Base-by-base conservation (phyloP, 2,329 filamentous ascomycete genomes). In the Aquanectria penicillioides region DNA sequence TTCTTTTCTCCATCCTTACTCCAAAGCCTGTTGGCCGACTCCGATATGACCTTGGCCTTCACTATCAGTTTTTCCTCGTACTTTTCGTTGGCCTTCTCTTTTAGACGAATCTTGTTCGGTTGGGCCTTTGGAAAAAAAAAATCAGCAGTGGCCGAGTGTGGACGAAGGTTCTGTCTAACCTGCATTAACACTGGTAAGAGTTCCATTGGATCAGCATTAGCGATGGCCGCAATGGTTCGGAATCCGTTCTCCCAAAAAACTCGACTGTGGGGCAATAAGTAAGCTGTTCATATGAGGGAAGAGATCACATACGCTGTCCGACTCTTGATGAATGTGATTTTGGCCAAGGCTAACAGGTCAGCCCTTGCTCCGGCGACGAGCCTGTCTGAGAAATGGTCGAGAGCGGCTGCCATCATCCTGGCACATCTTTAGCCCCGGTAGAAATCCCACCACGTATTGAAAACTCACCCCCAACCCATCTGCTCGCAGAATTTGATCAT, bases 401-500 rank as follows among this genome's bases (percentile, higher is more conserved):
- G 78, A 6, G 89, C 87, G 5, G 88, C 89, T 6, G 87, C 86
- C 71, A 93, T 84, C 67, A 90, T 86, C 1, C 87, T 88, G 51
- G 37, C 64, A 15, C 8, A 25, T 29, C 9, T 41, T 73, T 50
- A 70, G 62, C 18, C 23, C n/a, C 33, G 28, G 18, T 18, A 25
- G 33, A 36, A 11, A 18, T 40, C 12, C n/a, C 34, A 18, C 6
- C 12, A 18, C 38, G 25, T 18, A 15, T 20, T 11, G 22, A 38
- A 9, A 6, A 74, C 79, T 67, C 69, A 84, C 82, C 84, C 85
- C 89, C 90, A 93, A 2, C 83, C 86, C 90, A 94, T 92, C 15
- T 86, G 83, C 64, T 92, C 83, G 69, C 90, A 93, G 69, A 93
- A 93, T 64, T 91, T 92, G 59, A 93, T 86, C 81, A 93, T 92